These are phyloP conservation scores for Aechmea fasciata DNA, from an alignment of 176 grass and related monocot genomes.

Conservation along the genomic window DNA sequence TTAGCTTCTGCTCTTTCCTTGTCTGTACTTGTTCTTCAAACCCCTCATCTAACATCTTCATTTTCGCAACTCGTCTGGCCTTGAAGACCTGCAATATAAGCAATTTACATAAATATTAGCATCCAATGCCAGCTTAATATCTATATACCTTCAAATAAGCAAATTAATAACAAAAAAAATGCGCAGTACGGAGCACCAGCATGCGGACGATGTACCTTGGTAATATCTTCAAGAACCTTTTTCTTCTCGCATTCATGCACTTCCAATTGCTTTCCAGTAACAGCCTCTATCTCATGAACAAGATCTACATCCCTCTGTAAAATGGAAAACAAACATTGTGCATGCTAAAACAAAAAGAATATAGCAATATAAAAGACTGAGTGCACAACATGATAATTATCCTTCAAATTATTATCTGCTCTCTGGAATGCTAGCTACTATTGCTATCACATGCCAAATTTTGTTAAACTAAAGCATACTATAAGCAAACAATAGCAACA, in stretches of 20 bases:
- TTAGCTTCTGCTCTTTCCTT: slow-evolving; percentile 67
- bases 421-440: background rate
- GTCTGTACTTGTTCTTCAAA: slow-evolving; percentile 60
- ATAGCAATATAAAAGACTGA: background rate
- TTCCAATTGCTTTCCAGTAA: slow-evolving; percentile 44
- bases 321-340: background rate
- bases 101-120: background rate
- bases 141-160: slow-evolving; percentile 2
- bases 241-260: slow-evolving; percentile 41
- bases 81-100: slow-evolving; percentile 54
- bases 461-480: too few relatives aligned
- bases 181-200: background rate
- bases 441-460: too few relatives aligned
- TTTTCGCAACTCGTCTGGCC: slow-evolving; percentile 52
- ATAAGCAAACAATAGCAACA: too few relatives aligned
- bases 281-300: slow-evolving; percentile 81
- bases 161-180: background rate
- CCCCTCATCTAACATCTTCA: slow-evolving; percentile 81
- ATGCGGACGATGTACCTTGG: slow-evolving; percentile 35
- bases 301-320: slow-evolving; percentile 79
- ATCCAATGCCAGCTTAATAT: background rate
- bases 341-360: background rate
- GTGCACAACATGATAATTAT: background rate
- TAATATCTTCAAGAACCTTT: slow-evolving; percentile 61
- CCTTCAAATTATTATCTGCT: background rate